Evolutionary conservation across 306 rosid genomes (phyloP).

Genomic region (Prunus mume): DNA sequence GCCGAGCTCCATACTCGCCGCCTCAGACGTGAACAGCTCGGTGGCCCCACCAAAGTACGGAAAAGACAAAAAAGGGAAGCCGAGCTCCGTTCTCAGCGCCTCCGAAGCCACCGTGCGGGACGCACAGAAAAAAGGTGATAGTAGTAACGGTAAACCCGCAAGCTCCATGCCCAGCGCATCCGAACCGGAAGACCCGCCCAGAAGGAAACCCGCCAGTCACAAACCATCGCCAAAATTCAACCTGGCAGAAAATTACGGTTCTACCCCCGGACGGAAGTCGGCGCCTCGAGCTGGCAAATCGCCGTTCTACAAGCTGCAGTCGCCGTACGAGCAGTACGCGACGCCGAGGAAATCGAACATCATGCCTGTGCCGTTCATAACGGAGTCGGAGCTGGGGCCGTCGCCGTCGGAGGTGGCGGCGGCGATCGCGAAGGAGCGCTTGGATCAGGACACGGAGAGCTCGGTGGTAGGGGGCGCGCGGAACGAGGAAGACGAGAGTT

Average conservation of each 20-base stretch:
- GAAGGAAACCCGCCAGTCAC: background rate
- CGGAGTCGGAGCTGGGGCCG: constrained; percentile 87
- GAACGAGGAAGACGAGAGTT: constrained; percentile 67
- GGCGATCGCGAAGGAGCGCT: constrained; percentile 39
- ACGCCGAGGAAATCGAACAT: constrained; percentile 55
- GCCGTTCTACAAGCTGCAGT: constrained; percentile 12
- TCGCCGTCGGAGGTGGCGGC: constrained; percentile 95
- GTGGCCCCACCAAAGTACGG: constrained; percentile 14
- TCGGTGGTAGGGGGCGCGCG: constrained; percentile 54
- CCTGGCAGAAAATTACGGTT: background rate
- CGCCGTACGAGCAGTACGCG: constrained; percentile 35
- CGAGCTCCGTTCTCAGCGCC: constrained; percentile 11
- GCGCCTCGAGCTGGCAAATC: constrained; percentile 28
- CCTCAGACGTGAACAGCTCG: background rate
- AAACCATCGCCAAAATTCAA: constrained; percentile 12
- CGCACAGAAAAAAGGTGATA: background rate
- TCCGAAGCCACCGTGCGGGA: constrained; percentile 2
- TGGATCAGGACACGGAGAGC: constrained; percentile 47
- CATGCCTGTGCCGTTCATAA: constrained; percentile 33
- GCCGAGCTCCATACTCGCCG: constrained; percentile 9
- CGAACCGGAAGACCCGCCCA: background rate
- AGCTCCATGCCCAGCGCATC: background rate
- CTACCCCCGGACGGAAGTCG: constrained; percentile 13
- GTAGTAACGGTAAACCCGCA: background rate
- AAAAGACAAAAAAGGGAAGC: constrained; percentile 2